A percentile compares a stretch with the other conserved stretches of the same genome.
Conservation (phyloP, 2,329 filamentous ascomycete species). For the Apiospora saccharicola region DNA sequence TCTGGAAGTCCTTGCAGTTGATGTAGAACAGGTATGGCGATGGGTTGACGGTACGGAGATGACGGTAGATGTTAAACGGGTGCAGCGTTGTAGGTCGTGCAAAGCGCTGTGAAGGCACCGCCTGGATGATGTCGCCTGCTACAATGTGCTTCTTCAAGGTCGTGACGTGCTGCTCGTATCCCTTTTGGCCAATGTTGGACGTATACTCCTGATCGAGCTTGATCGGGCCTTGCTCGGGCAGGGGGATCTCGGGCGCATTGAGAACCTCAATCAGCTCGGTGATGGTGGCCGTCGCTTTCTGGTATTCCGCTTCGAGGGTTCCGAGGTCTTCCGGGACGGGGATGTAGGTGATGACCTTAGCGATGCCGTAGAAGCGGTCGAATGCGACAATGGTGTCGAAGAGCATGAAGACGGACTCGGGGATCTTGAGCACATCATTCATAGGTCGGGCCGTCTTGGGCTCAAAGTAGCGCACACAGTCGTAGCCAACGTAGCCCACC, state of each 20-base stretch:
- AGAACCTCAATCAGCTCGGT: slow-evolving; percentile 74
- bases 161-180: slow-evolving; percentile 91
- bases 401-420: slow-evolving; percentile 96
- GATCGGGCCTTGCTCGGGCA: slow-evolving; percentile 80
- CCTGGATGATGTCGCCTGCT: slow-evolving; percentile 95
- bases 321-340: slow-evolving; percentile 66
- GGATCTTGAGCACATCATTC: slow-evolving; percentile 87
- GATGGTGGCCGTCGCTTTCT: slow-evolving; percentile 69
- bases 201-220: slow-evolving; percentile 78
- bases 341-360: slow-evolving; percentile 94
- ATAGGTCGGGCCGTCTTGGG: slow-evolving; percentile 91
- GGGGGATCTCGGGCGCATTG: slow-evolving; percentile 75
- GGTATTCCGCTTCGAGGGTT: slow-evolving; percentile 72
- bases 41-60: slow-evolving; percentile 95
- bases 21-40: slow-evolving; percentile 98
- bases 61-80: slow-evolving; percentile 97
- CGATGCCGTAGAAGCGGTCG: slow-evolving; percentile 91
- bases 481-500: slow-evolving; percentile 96
- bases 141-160: slow-evolving; percentile 89
- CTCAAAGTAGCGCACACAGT: slow-evolving; percentile 97
- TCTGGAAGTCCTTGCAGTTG: slow-evolving; percentile 89
- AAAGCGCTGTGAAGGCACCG: slow-evolving; percentile 93
- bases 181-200: slow-evolving; percentile 88
- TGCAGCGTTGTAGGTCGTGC: slow-evolving; percentile 88
- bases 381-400: slow-evolving; percentile 95